Evolutionary conservation across 2,329 filamentous ascomycete species (phyloP).

Genomic region (Curvularia verruculosa): DNA sequence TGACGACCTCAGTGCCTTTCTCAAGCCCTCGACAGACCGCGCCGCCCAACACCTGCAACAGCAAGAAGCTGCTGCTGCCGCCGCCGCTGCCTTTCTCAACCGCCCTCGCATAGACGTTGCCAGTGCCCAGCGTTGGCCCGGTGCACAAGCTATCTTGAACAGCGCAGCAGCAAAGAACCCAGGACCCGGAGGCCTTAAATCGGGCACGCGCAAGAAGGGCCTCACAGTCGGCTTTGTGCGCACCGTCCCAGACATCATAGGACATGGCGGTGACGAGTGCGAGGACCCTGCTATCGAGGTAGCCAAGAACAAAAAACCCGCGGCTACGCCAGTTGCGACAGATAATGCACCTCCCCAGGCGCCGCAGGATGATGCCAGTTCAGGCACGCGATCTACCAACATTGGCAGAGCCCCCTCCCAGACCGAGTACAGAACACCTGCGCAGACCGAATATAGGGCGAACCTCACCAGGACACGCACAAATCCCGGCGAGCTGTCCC

Average conservation of each 20-base stretch:
- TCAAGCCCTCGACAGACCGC: slow-evolving; percentile 59
- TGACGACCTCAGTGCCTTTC: slow-evolving; percentile 63
- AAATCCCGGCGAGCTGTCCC: slow-evolving; percentile 45
- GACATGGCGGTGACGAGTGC: slow-evolving; percentile 88
- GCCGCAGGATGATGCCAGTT: slow-evolving; percentile 40
- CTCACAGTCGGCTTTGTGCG: slow-evolving; percentile 77
- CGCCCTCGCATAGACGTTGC: slow-evolving; percentile 57
- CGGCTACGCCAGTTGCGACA: slow-evolving; percentile 20
- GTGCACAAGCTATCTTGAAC: slow-evolving; percentile 52
- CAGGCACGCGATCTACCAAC: slow-evolving; percentile 35
- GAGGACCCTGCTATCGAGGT: slow-evolving; percentile 75
- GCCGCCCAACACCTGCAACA: slow-evolving; percentile 43
- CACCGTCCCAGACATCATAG: slow-evolving; percentile 78
- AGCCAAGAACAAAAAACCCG: slow-evolving; percentile 59
- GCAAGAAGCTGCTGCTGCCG: slow-evolving; percentile 14
- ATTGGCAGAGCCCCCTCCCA: slow-evolving; percentile 37
- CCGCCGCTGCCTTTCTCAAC: slow-evolving; percentile 37
- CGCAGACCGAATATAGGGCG: slow-evolving; percentile 35
- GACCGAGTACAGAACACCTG: slow-evolving; percentile 35
- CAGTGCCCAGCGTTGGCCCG: slow-evolving; percentile 59
- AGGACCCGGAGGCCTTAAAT: slow-evolving; percentile 46
- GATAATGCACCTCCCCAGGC: slow-evolving; percentile 27
- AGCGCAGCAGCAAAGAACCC: slow-evolving; percentile 45
- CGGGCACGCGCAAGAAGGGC: slow-evolving; percentile 63
- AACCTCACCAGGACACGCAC: slow-evolving; percentile 44